A percentile compares a stretch with the other conserved stretches of the same genome.
Evolutionary conservation across 352 stramenopile species (phyloP).

Genomic region (Phytophthora pistaciae): DNA sequence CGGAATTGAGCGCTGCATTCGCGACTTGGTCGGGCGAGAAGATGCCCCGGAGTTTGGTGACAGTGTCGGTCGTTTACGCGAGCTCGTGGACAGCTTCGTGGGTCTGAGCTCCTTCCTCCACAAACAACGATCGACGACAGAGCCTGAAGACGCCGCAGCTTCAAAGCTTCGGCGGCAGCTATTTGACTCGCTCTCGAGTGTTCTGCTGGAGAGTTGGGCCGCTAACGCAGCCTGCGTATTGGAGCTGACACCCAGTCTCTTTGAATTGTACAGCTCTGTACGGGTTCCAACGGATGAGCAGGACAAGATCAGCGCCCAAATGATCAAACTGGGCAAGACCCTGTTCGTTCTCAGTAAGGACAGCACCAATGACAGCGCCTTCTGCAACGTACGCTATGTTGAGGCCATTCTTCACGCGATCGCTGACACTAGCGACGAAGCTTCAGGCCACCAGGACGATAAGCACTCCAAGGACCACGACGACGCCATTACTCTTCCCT

Average conservation of each 20-base stretch:
- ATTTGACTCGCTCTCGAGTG: slow-evolving; percentile 31
- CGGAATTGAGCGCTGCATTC: slow-evolving; percentile 36
- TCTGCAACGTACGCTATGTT: slow-evolving; percentile 74
- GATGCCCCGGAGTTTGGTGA: slow-evolving; percentile 1
- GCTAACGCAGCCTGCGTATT: slow-evolving; percentile 41
- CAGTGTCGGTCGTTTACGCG: slow-evolving; percentile 22
- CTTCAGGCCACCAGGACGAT: slow-evolving; percentile 2
- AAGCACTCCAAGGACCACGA: slow-evolving; percentile 16
- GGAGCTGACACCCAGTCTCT: slow-evolving; percentile 47
- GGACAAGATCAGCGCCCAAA: slow-evolving; percentile 11
- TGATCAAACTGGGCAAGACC: slow-evolving; percentile 58
- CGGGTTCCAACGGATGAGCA: not conserved
- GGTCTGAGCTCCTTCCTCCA: slow-evolving; percentile 46
- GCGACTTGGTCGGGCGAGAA: slow-evolving; percentile 19
- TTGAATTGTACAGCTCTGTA: slow-evolving; percentile 43
- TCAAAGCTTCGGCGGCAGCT: slow-evolving; percentile 34
- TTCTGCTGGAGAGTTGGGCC: slow-evolving; percentile 45
- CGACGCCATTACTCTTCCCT: not conserved
- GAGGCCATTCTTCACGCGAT: slow-evolving; percentile 64
- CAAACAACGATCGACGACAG: not conserved
- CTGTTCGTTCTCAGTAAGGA: slow-evolving; percentile 86
- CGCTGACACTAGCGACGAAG: slow-evolving; percentile 25
- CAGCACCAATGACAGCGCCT: slow-evolving; percentile 62
- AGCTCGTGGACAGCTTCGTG: slow-evolving; percentile 31
- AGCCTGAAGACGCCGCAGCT: slow-evolving; percentile 1